Percentiles rank a stretch among this genome's conserved stretches.
These are phyloP conservation scores for Backusella macrospora DNA, from an alignment of 192 early-diverging fungal species.

Conservation along the genomic window DNA sequence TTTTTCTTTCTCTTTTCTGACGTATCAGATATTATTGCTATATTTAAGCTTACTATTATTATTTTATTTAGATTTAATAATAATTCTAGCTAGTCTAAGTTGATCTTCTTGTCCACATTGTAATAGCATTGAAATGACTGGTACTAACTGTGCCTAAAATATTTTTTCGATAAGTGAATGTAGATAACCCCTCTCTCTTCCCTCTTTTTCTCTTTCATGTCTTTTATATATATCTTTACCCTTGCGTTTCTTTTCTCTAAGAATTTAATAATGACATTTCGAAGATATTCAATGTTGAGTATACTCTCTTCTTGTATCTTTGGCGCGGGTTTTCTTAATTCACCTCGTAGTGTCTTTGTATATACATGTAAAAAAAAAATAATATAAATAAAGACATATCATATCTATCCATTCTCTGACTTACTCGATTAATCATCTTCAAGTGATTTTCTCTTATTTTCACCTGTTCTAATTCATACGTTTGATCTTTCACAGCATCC, in stretches of 20 bases:
- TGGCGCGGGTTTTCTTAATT: background rate
- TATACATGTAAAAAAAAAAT: background rate
- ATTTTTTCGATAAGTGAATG: background rate
- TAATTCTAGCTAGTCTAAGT: background rate
- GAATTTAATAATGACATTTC: constrained; percentile 23
- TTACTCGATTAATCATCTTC: constrained; percentile 9
- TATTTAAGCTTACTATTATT: too few relatives aligned
- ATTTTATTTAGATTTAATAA: background rate
- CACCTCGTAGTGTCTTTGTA: constrained; percentile 10
- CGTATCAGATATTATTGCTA: too few relatives aligned
- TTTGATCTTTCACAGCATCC: background rate
- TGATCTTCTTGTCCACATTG: constrained; percentile 10
- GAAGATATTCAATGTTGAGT: constrained; percentile 20
- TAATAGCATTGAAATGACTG: background rate
- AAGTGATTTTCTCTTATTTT: constrained; percentile 16
- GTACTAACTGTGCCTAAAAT: constrained; percentile 10
- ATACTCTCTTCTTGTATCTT: background rate
- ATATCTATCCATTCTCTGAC: background rate
- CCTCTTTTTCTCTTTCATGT: background rate
- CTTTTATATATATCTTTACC: background rate
- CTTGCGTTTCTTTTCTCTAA: constrained; percentile 18
- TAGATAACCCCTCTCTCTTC: too few relatives aligned
- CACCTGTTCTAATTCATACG: constrained; percentile 9
- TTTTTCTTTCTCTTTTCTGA: too few relatives aligned
- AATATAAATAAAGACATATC: background rate